Evolutionary conservation across 805 yeast genomes (phyloP).

Genomic region (Candida nonsorbophila): DNA sequence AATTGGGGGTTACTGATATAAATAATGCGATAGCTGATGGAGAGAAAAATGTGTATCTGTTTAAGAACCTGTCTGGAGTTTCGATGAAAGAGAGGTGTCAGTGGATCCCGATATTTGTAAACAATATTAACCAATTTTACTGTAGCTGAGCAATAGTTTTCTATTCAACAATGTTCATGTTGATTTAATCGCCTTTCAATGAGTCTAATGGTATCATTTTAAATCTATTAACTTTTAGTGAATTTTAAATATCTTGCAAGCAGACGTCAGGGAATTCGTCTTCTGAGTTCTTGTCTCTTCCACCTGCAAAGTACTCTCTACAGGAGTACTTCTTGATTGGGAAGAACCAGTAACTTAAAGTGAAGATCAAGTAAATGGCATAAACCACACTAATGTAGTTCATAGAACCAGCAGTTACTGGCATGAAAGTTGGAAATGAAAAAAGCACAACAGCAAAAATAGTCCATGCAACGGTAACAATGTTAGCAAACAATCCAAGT

Average conservation of each 20-base stretch:
- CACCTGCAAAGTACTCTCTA: slow-evolving; percentile 38
- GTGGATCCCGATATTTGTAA: slow-evolving; percentile 33
- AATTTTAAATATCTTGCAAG: slow-evolving; percentile 18
- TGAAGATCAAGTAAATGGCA: slow-evolving; percentile 24
- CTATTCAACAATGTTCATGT: neutral
- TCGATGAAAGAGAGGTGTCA: slow-evolving; percentile 50
- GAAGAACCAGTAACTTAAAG: slow-evolving; percentile 38
- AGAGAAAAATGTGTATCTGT: slow-evolving; percentile 34
- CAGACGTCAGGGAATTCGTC: slow-evolving; percentile 42
- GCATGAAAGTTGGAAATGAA: slow-evolving; percentile 29
- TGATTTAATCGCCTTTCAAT: neutral
- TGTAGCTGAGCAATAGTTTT: neutral
- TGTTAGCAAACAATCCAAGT: slow-evolving; percentile 27
- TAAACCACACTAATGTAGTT: slow-evolving; percentile 13
- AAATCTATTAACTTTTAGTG: neutral
- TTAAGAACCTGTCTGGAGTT: slow-evolving; percentile 49
- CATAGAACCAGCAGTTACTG: slow-evolving; percentile 18
- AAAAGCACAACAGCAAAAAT: slow-evolving; percentile 32
- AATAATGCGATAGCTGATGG: slow-evolving; percentile 48
- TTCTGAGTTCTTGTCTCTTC: slow-evolving; percentile 33
- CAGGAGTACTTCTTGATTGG: slow-evolving; percentile 23
- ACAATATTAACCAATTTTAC: slow-evolving; percentile 1
- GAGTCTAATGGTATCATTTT: slow-evolving; percentile 1
- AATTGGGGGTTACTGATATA: too few species aligned
- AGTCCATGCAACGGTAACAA: slow-evolving; percentile 28